These are phyloP conservation scores for Trichoderma semiorbis DNA, from an alignment of 2,329 filamentous ascomycete species.

Conservation along the genomic window DNA sequence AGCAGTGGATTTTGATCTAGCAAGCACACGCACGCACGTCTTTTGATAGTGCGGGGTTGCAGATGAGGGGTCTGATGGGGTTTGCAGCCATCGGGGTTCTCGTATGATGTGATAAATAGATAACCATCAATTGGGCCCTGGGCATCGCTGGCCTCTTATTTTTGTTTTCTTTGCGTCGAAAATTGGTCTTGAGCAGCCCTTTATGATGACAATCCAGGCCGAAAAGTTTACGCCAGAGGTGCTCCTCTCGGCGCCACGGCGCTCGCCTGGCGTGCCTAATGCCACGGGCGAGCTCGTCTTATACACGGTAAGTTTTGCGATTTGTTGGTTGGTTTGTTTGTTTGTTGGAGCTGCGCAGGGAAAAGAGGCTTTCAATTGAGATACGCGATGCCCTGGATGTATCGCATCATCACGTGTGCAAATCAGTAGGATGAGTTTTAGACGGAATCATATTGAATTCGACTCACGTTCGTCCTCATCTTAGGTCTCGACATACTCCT, in stretches of 20 bases:
- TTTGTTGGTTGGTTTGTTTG: neutral
- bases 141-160: neutral
- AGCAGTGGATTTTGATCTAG: neutral
- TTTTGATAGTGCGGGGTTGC: conserved; percentile 16
- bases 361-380: neutral
- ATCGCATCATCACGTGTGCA: neutral
- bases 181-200: conserved; percentile 2
- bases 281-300: conserved; percentile 59
- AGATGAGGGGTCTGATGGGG: conserved; percentile 11
- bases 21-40: neutral
- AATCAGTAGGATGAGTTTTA: neutral
- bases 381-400: neutral
- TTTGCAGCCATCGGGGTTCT: conserved; percentile 7
- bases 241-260: conserved; percentile 70
- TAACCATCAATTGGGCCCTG: neutral
- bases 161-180: neutral
- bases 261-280: conserved; percentile 69
- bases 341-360: neutral
- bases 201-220: conserved; percentile 65
- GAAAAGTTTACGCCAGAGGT: conserved; percentile 73
- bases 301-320: conserved; percentile 51
- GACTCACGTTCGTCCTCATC: neutral
- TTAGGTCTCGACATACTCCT: conserved; percentile 72
- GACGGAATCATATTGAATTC: neutral
- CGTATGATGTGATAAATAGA: conserved; percentile 3